Percentiles rank a stretch among this genome's conserved stretches.
These are phyloP conservation scores for Lasiosphaeris hirsuta DNA, from an alignment of 495 filamentous ascomycete genomes.

Conservation along the genomic window DNA sequence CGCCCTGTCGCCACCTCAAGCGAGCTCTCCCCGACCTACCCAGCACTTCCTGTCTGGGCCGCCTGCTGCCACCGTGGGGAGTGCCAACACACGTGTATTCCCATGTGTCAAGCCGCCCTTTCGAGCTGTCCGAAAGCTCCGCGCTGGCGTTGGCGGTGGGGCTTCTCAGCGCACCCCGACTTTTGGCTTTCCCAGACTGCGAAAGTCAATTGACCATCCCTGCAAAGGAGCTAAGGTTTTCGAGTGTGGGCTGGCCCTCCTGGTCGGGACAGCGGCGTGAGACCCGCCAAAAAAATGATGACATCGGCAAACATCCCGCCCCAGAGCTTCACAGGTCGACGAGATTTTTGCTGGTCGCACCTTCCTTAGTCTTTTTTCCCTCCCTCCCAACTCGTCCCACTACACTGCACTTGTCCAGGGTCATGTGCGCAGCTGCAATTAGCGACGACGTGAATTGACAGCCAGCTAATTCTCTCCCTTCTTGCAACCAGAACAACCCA, in stretches of 20 bases:
- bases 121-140: background rate
- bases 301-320: background rate
- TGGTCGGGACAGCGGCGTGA: background rate
- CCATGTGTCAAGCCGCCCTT: conserved; percentile 12
- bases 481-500: background rate
- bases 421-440: background rate
- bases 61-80: conserved; percentile 18
- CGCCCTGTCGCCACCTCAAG: no score
- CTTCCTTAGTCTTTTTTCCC: background rate
- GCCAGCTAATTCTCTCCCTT: background rate
- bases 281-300: conserved; percentile 1
- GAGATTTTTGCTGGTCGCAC: no score
- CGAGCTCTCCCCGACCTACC: no score
- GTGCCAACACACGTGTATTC: conserved; percentile 1
- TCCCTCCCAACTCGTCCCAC: background rate
- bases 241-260: no score
- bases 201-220: no score
- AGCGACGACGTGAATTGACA: background rate
- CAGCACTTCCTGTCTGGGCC: background rate
- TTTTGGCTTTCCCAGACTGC: no score
- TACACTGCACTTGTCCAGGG: background rate
- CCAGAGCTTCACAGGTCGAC: no score
- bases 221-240: no score
- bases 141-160: background rate
- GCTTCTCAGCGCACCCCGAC: no score